Percentiles rank a stretch among this genome's conserved stretches.
Conservation (phyloP, 2,329 filamentous ascomycete genomes). For the Drechslerella coelobrocha region DNA sequence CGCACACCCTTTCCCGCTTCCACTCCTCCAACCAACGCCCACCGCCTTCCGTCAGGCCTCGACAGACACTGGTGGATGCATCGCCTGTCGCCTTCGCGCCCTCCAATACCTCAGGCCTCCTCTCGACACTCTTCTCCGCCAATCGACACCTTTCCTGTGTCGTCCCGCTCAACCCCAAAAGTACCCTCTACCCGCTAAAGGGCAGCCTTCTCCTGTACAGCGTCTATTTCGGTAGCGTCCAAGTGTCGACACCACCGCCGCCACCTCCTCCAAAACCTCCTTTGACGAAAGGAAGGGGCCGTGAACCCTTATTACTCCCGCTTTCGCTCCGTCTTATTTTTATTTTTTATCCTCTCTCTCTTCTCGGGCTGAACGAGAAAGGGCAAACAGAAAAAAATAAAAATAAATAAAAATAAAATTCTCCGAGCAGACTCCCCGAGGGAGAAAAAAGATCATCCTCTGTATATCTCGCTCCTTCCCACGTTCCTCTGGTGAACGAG, state of each 20-base stretch:
- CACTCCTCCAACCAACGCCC: too few relatives aligned
- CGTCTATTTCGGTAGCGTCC: constrained; percentile 42
- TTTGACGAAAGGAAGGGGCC: constrained; percentile 47
- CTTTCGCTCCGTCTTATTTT: constrained; percentile 26
- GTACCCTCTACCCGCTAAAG: constrained; percentile 25
- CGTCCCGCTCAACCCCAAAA: constrained; percentile 8
- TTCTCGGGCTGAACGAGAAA: background rate
- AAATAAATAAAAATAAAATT: too few relatives aligned
- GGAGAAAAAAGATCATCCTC: constrained; percentile 13
- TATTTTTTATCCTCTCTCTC: constrained; percentile 8
- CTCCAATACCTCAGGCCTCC: background rate
- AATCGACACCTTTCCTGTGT: constrained; percentile 8
- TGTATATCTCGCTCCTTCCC: constrained; percentile 28
- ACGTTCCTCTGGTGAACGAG: background rate
- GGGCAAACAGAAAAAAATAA: too few relatives aligned
- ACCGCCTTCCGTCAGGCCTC: too few relatives aligned
- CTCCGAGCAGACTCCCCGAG: constrained; percentile 21
- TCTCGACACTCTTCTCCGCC: background rate
- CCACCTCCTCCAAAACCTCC: constrained; percentile 47
- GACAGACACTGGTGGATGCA: background rate
- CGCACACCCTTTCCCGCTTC: too few relatives aligned
- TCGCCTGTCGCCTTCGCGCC: constrained; percentile 1
- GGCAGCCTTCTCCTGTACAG: constrained; percentile 2
- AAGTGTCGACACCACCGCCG: constrained; percentile 32
- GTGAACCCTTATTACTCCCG: constrained; percentile 32